Evolutionary conservation across 306 rosid genomes (phyloP).

Genomic region (Biancaea sappan): DNA sequence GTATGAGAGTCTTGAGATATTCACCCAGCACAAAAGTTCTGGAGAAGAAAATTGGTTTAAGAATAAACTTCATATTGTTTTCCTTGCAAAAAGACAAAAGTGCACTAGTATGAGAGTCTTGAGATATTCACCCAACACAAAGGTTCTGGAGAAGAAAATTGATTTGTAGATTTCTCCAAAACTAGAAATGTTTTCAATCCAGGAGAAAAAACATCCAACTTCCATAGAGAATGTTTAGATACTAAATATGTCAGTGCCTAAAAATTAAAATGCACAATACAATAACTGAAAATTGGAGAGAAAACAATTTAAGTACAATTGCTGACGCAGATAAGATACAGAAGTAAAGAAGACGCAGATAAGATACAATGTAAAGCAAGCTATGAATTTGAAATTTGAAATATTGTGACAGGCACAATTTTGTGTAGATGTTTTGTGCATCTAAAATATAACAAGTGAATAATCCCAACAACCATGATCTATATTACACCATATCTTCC

Average conservation of each 20-base stretch:
- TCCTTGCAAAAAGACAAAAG: no score
- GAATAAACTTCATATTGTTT: no score
- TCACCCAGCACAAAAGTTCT: not conserved
- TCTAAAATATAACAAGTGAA: constrained; percentile 47
- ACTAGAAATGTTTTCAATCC: not conserved
- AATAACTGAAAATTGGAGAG: no score
- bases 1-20: not conserved
- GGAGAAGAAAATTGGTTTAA: not conserved
- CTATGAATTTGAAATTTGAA: constrained; percentile 37
- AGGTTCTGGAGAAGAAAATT: not conserved
- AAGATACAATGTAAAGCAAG: no score
- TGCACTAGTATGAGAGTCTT: not conserved
- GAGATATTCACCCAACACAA: not conserved
- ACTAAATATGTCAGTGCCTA: not conserved
- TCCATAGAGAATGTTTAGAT: not conserved
- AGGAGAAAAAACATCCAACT: not conserved
- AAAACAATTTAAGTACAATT: no score
- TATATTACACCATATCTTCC: constrained; percentile 63
- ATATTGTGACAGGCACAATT: constrained; percentile 43
- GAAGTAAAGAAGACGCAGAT: no score
- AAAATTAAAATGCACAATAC: no score
- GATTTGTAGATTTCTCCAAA: not conserved
- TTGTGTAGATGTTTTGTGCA: constrained; percentile 54
- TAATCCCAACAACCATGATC: constrained; percentile 59
- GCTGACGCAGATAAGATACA: constrained; percentile 18